These are phyloP conservation scores for Oldenlandia corymbosa DNA, from an alignment of 257 asterid species.

Conservation along the genomic window DNA sequence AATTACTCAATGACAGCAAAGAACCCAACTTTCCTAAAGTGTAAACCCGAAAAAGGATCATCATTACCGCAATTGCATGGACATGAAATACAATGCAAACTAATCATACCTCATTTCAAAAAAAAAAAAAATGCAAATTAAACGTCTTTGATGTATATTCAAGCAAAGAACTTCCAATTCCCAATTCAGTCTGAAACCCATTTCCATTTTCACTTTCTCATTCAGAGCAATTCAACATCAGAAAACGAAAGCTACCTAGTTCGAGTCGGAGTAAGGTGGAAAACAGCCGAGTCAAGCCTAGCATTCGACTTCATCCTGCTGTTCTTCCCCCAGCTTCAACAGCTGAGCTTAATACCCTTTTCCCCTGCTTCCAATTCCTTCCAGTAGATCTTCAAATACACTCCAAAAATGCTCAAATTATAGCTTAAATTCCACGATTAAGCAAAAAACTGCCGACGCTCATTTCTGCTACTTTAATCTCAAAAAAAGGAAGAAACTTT, in stretches of 20 bases:
- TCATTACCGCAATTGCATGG: not conserved
- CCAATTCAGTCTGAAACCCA: not conserved
- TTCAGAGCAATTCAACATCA: not conserved
- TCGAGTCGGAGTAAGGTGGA: constrained; percentile 95
- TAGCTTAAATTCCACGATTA: not conserved
- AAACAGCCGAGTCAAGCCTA: constrained; percentile 72
- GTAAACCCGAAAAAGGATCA: not conserved
- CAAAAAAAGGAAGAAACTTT: not conserved
- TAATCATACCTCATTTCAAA: not conserved
- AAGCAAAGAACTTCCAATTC: not conserved
- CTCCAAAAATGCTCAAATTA: constrained; percentile 6
- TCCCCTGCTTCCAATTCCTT: constrained; percentile 8
- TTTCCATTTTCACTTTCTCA: not conserved
- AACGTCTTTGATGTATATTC: not conserved
- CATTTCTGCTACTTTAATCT: constrained; percentile 7
- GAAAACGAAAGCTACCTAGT: constrained; percentile 44
- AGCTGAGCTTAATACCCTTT: constrained; percentile 18
- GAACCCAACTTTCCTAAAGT: not conserved
- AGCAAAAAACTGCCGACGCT: constrained; percentile 1
- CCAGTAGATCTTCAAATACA: constrained; percentile 39
- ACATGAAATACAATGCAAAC: too few species aligned
- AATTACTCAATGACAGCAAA: not conserved
- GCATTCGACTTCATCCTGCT: constrained; percentile 57
- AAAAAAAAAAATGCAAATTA: not conserved
- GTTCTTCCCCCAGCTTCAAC: constrained; percentile 1